Evolutionary conservation across 306 rosid genomes (phyloP).

Genomic region (Inga laurina): DNA sequence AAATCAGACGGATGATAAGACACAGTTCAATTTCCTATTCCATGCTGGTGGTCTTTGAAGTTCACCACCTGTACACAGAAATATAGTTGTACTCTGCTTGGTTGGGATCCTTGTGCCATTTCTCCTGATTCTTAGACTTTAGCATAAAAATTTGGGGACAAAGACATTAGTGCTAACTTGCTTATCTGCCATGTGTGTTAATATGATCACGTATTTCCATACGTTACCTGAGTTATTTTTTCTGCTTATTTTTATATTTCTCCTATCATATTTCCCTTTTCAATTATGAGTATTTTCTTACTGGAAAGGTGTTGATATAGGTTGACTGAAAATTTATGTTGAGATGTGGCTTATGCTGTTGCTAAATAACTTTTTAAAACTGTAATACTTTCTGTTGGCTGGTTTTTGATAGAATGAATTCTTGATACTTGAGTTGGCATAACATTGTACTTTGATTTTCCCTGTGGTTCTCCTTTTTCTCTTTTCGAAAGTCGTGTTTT

Average conservation of each 20-base stretch:
- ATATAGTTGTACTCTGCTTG: background rate
- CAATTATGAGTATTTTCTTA: background rate
- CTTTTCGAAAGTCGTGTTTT: background rate
- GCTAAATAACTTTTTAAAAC: background rate
- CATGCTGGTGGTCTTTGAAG: no score
- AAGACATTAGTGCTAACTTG: background rate
- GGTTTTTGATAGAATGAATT: slow-evolving; percentile 16
- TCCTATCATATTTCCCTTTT: background rate
- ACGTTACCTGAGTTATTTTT: background rate
- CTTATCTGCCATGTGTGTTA: background rate
- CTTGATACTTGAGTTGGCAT: slow-evolving; percentile 6
- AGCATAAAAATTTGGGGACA: background rate
- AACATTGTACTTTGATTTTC: background rate
- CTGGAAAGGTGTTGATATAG: no score
- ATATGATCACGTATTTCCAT: background rate
- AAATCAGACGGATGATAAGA: no score
- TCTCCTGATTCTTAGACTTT: background rate
- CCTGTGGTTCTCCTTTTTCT: background rate
- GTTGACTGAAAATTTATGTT: no score
- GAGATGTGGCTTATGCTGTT: no score
- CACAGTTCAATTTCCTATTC: no score
- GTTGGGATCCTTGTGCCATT: background rate
- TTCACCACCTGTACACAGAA: no score
- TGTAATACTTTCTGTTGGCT: background rate
- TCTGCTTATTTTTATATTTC: background rate